Evolutionary conservation across 2,329 filamentous ascomycete species (phyloP).

Genomic region (Cytospora piceae): DNA sequence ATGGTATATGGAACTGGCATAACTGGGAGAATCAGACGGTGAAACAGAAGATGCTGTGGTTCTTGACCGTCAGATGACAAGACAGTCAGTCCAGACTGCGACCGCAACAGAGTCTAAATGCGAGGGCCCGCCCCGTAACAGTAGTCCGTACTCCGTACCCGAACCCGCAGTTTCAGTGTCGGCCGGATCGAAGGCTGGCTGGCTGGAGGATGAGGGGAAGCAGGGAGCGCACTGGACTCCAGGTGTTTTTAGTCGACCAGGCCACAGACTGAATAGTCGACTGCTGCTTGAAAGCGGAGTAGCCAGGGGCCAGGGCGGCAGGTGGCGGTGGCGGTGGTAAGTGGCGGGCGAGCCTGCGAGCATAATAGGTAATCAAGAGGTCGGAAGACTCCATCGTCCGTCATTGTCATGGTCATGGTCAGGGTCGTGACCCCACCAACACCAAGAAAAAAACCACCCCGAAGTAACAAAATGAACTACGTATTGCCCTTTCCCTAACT

Average conservation of each 20-base stretch:
- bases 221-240: no score
- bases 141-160: background rate
- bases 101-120: background rate
- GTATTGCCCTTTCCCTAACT: no score
- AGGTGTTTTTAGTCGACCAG: no score
- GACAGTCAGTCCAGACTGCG: background rate
- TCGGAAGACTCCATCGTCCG: background rate
- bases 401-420: no score
- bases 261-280: background rate
- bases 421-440: no score
- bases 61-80: constrained; percentile 1
- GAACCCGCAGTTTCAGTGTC: background rate
- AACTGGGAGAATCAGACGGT: background rate
- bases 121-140: background rate
- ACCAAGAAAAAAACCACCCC: no score
- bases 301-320: background rate
- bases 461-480: no score
- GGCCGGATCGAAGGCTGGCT: background rate
- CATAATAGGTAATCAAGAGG: no score
- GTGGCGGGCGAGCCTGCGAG: background rate
- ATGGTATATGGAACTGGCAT: background rate
- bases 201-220: background rate
- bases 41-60: background rate
- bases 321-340: background rate
- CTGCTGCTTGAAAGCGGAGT: background rate